Conservation (phyloP, 169 alveolate species). For the Ichthyophthirius multifiliis region DNA sequence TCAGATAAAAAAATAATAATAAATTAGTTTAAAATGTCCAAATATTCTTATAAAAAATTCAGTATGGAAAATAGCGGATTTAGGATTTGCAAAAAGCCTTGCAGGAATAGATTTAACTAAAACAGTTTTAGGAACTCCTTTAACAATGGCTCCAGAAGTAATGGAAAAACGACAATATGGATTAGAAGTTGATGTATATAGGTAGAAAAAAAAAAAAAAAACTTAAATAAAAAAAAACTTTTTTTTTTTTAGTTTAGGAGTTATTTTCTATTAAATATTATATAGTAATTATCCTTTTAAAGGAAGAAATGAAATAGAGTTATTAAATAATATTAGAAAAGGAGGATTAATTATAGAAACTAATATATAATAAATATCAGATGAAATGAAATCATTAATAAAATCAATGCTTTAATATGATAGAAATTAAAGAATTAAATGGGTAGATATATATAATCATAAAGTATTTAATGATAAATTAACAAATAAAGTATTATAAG, state of each 20-base stretch:
- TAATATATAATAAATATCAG: constrained; percentile 1
- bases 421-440: constrained; percentile 20
- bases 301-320: constrained; percentile 16
- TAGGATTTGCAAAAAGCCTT: constrained; percentile 31
- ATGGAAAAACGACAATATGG: constrained; percentile 31
- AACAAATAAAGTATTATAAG: too few species aligned
- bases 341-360: not conserved
- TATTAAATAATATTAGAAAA: constrained; percentile 3
- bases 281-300: constrained; percentile 17
- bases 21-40: constrained; percentile 17
- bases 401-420: constrained; percentile 20
- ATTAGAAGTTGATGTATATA: constrained; percentile 16
- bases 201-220: not conserved
- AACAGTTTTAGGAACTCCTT: constrained; percentile 37
- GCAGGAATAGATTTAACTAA: not conserved
- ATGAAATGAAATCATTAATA: constrained; percentile 11
- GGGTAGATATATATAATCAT: constrained; percentile 29
- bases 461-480: too few species aligned
- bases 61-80: constrained; percentile 33
- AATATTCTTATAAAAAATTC: constrained; percentile 26
- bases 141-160: constrained; percentile 45
- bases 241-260: constrained; percentile 12
- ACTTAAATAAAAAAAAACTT: not conserved
- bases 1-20: not conserved
- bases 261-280: constrained; percentile 25